Percentiles rank a stretch among this genome's conserved stretches.
These are phyloP conservation scores for Clitopilus passeckerianus DNA, from an alignment of 768 basidiomycete genomes.

Conservation along the genomic window DNA sequence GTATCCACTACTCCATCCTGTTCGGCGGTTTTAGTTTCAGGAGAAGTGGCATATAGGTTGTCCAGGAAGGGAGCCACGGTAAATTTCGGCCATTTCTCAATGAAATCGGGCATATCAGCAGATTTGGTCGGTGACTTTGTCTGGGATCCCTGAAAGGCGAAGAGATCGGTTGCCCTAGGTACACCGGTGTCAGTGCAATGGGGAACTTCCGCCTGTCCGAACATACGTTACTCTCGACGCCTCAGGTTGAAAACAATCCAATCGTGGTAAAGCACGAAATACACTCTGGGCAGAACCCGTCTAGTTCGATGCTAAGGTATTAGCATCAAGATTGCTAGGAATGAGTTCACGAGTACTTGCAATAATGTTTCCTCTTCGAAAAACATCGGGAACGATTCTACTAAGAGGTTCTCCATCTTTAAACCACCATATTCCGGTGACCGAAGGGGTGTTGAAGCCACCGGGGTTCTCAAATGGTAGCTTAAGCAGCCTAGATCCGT, in stretches of 20 bases:
- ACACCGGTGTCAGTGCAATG: constrained; percentile 10
- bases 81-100: constrained; percentile 67
- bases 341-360: constrained; percentile 32
- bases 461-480: constrained; percentile 29
- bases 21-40: constrained; percentile 19
- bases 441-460: constrained; percentile 13
- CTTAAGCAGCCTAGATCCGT: constrained; percentile 54
- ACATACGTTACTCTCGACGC: constrained; percentile 61
- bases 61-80: constrained; percentile 33
- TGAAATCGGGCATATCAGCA: constrained; percentile 45
- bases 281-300: constrained; percentile 75
- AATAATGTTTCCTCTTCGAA: constrained; percentile 59
- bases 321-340: background rate
- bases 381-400: constrained; percentile 69
- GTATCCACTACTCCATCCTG: constrained; percentile 38
- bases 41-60: background rate
- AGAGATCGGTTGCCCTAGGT: constrained; percentile 69
- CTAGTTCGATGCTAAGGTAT: constrained; percentile 31
- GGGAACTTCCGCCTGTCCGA: constrained; percentile 4
- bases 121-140: constrained; percentile 39
- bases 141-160: constrained; percentile 73
- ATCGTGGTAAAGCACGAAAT: constrained; percentile 61
- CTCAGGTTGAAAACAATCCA: constrained; percentile 70
- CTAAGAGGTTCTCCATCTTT: constrained; percentile 34
- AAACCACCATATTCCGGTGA: constrained; percentile 76